Conservation (phyloP, 75 land plant genomes). For the Chamaecyparis obtusa region DNA sequence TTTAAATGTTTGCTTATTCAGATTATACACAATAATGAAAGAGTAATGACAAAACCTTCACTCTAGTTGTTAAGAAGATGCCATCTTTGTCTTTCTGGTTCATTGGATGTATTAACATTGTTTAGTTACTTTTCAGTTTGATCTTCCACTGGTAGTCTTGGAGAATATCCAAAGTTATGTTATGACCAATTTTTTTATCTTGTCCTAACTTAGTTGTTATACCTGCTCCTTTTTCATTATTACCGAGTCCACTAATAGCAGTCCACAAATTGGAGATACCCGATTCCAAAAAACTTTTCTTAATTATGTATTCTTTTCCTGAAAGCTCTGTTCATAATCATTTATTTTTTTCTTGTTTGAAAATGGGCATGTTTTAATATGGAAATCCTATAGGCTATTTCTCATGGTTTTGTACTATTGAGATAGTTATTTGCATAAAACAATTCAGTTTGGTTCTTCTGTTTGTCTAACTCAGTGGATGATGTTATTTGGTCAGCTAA, state of each 20-base stretch:
- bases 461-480: background rate
- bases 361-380: background rate
- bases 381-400: background rate
- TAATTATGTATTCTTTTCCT: background rate
- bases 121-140: background rate
- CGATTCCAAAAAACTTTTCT: background rate
- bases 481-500: slow-evolving; percentile 33
- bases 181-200: background rate
- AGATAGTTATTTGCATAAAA: background rate
- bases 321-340: background rate
- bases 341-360: background rate
- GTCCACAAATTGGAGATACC: background rate
- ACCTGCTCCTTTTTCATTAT: background rate
- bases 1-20: no score
- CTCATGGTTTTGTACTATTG: background rate
- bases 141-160: background rate
- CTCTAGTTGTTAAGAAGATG: background rate
- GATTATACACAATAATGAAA: background rate
- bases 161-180: background rate
- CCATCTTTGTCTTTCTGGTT: background rate
- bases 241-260: background rate
- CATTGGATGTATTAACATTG: background rate
- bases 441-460: background rate
- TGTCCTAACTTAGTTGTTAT: background rate
- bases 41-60: background rate